Evolutionary conservation across 371 early-diverging fungal species (phyloP).

Genomic region (Mucor ambiguus): DNA sequence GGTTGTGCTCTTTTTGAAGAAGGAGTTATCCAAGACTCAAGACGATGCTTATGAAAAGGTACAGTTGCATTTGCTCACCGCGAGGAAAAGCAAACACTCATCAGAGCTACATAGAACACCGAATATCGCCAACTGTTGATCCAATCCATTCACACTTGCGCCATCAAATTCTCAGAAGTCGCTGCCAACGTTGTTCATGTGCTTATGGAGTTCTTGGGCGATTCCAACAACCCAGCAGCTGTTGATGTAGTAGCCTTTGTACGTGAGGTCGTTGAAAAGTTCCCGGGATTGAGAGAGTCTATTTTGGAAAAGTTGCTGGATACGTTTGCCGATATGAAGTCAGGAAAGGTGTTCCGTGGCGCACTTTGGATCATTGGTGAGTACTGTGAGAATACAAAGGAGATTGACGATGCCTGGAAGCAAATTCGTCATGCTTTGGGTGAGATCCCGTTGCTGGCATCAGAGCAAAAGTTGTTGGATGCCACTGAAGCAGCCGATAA

Average conservation of each 20-base stretch:
- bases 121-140: constrained; percentile 95
- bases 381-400: constrained; percentile 73
- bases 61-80: not conserved
- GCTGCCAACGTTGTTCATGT: constrained; percentile 94
- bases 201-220: constrained; percentile 92
- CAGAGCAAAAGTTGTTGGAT: constrained; percentile 76
- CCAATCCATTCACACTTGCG: constrained; percentile 95
- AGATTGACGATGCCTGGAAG: constrained; percentile 85
- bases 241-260: constrained; percentile 96
- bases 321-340: constrained; percentile 88
- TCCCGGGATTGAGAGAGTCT: constrained; percentile 80
- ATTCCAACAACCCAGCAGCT: constrained; percentile 88
- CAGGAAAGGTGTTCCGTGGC: constrained; percentile 95
- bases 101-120: constrained; percentile 55
- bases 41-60: constrained; percentile 91
- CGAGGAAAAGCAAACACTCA: not conserved
- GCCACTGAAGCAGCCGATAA: constrained; percentile 55
- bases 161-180: constrained; percentile 93
- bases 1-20: constrained; percentile 90
- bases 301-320: constrained; percentile 82
- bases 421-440: constrained; percentile 84
- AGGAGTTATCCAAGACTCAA: constrained; percentile 89
- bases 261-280: constrained; percentile 95
- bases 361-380: constrained; percentile 98
- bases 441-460: constrained; percentile 91